Evolutionary conservation across 192 early-diverging fungal genomes (phyloP), one percentile per base, ranked within the genome.

Genomic region (Umbelopsis sp.): DNA sequence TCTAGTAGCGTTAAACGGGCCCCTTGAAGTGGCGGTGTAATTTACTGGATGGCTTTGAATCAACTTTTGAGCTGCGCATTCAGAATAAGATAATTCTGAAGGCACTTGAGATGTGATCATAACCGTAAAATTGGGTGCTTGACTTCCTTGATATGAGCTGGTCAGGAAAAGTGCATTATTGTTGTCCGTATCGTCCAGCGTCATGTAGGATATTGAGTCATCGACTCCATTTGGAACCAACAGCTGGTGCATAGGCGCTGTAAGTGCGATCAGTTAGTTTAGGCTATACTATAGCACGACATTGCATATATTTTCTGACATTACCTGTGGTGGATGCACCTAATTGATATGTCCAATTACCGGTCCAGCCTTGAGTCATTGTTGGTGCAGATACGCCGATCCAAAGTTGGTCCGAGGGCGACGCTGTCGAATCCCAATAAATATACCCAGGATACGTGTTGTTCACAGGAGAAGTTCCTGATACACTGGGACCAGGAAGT

Each of bases 41-140:
- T 84, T 78, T n/a, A 72, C 35, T 41, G 37, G 66, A 53, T 69
- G 55, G 15, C 18, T 23, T 35, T 70, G 52, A 4, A 73, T 23
- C 7, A 74, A 52, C 9, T 33, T 30, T 48, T 77, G 70, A 25
- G 76, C 77, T 15, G 87, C 87, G 51, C 87, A 88, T 21, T 77
- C 65, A 11, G 87, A 88, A 16, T 66, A 67, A 2, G 74, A 74
- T 16, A 88, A 65, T 51, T 74, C 75, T 4, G 30, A 22, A 0
- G 84, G 78, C 7, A 82, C 27, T 46, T 50, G 15, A 15, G 49
- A 6, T 15, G 78, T 52, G 16, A 80, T 64, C 22, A 80, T 22
- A 11, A 74, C 37, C 1, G 71, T 73, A 16, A 66, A 58, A 16
- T 70, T 74, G 10, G 71, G 70, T 4, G 76, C 22, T 41, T 49